Base-by-base conservation (phyloP, 306 rosid genomes). In the Cajanus cajan region DNA sequence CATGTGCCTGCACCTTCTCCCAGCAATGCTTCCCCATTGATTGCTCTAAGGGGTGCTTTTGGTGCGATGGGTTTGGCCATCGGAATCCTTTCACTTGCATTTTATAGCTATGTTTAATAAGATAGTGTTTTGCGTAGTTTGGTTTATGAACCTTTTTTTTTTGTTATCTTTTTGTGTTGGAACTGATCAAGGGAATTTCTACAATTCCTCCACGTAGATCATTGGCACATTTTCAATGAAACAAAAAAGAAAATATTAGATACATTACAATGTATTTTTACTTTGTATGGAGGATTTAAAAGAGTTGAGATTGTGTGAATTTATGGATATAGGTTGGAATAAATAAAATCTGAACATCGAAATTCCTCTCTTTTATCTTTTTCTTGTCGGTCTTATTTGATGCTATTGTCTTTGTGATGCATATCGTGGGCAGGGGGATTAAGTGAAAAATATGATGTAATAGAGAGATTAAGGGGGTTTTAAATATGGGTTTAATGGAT, bases 1-100 rank as follows among this genome's bases (percentile, higher is more conserved):
- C 67, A 52, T 33, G 55, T 59, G 2, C 93, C 90, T n/a, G 71
- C 85, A 15, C 91, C 92, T 14, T 82, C 90, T 79, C 84, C 88
- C 31, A 86, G 24, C 67, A 65, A 10, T 21, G 90, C 92, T 50
- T 74, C 88, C 58, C 34, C 83, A 11, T 55, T 68, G 28, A 68
- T 70, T 69, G 14, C 66, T 80, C 14, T 45, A 5, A 82, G 77
- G 61, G 85, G 80, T 19, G 68, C 57, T 44, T 79, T 76, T 81
- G 71, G 36, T n/a, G 8, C 73, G 59, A 16, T 88, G 47, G 74
- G 78, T 10, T 84, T 88, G 52, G 81, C 83, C 57, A 39, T 85
- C 33, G 51, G 73, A 61, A 7, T 77, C 51, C 69, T 86, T 72
- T 78, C 75, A 8, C 76, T 84, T 66, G 78, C 75, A 74, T 71